Base-by-base conservation (phyloP, 2,329 filamentous ascomycete species). In the Thelonectria discophora region DNA sequence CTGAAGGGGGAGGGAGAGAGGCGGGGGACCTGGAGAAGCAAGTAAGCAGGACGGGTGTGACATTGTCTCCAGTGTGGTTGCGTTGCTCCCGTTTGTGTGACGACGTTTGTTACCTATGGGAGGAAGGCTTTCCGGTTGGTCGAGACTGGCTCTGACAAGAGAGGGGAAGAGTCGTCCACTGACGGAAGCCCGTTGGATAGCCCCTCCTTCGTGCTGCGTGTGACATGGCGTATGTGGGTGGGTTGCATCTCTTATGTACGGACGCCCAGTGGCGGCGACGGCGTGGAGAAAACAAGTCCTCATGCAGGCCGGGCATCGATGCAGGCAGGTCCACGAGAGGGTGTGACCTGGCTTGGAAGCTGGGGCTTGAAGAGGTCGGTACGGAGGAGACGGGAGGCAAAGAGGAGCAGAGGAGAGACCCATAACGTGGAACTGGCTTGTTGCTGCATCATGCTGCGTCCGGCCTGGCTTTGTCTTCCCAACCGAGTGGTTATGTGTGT, bases 341-440 rank as follows among this genome's bases (percentile, higher is more conserved):
- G 42, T 46, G 42, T 46, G 42, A 46, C 42, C 20, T 43, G 40
- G n/a, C 39, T n/a, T 42, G 39, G 39, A 42, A 42, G 39, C 15
- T 42, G 39, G 39, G 17, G 15, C 37, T 13, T 40, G 39, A 7
- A 1, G 39, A 20, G n/a, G 10, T 21, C 21, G 21, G 21, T 3
- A 30, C 8, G 32, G 24, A 24, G 24, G 7, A 24, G 27, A 30
- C 27, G 8, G 27, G 27, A 30, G 27, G 7, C 5, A 8, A 8
- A 30, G 34, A 5, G 11, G 5, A 12, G 34, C 11, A 13, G 32
- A 24, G 6, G 21, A 24, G 32, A 13, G 34, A 37, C 12, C 8
- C 34, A 37, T 37, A 30, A 7, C 27, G 15, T 37, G 34, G 12
- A 11, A 37, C 34, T 37, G 34, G 34, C 11, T 6, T 13, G 3